Percentiles rank a stretch among this genome's conserved stretches.
These are phyloP conservation scores for Aspergillus fischeri DNA, from an alignment of 2,329 filamentous ascomycete species.

Conservation along the genomic window DNA sequence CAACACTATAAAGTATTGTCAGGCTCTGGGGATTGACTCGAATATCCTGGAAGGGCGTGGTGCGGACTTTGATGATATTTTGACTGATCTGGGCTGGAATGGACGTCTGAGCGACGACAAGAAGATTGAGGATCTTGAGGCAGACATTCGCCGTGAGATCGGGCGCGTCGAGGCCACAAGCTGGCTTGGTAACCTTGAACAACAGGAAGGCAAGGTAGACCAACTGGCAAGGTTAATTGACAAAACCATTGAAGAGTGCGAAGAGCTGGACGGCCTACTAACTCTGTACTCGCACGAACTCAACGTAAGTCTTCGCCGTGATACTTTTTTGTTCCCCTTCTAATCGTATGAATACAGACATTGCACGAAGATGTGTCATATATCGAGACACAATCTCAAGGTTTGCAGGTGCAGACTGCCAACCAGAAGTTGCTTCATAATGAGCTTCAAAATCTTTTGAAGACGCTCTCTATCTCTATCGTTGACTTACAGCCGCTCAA, in stretches of 20 bases:
- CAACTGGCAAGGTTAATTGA: slow-evolving; percentile 84
- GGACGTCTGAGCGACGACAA: slow-evolving; percentile 70
- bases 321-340: slow-evolving; percentile 8
- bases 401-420: slow-evolving; percentile 91
- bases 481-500: slow-evolving; percentile 71
- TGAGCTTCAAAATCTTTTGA: slow-evolving; percentile 82
- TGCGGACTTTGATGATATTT: slow-evolving; percentile 73
- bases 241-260: slow-evolving; percentile 86
- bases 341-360: slow-evolving; percentile 54
- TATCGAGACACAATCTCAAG: slow-evolving; percentile 95
- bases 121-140: slow-evolving; percentile 74
- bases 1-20: slow-evolving; percentile 74
- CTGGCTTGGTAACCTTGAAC: slow-evolving; percentile 77
- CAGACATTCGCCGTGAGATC: slow-evolving; percentile 80
- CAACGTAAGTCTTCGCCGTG: slow-evolving; percentile 57
- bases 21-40: slow-evolving; percentile 72
- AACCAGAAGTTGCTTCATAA: slow-evolving; percentile 93
- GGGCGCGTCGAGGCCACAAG: slow-evolving; percentile 88
- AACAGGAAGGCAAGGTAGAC: slow-evolving; percentile 85
- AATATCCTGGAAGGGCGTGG: slow-evolving; percentile 71
- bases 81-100: slow-evolving; percentile 87
- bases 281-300: slow-evolving; percentile 94
- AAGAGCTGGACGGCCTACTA: slow-evolving; percentile 89
- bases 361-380: slow-evolving; percentile 93
- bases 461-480: slow-evolving; percentile 82